Evolutionary conservation across 306 rosid species (phyloP).

Genomic region (Leucaena leucocephala): DNA sequence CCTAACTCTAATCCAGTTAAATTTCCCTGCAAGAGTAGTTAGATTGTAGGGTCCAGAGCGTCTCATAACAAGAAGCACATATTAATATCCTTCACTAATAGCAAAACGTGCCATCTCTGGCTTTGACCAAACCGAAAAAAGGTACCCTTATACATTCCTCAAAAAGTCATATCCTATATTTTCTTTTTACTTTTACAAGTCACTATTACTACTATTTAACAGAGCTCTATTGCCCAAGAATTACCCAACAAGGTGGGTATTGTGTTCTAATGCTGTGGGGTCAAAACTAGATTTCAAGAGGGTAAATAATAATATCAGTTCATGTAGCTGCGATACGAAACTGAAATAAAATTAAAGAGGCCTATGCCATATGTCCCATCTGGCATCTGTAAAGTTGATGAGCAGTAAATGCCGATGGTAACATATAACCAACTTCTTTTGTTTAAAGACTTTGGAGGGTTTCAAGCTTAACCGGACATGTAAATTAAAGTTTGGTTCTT

Average conservation of each 20-base stretch:
- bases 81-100: background rate
- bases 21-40: background rate
- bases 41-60: background rate
- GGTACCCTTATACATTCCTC: background rate
- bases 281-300: background rate
- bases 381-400: background rate
- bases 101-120: background rate
- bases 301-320: background rate
- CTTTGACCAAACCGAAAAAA: background rate
- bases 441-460: background rate
- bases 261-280: constrained; percentile 9
- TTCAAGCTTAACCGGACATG: background rate
- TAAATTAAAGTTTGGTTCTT: background rate
- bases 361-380: background rate
- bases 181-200: background rate
- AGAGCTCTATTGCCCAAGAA: background rate
- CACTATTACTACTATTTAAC: background rate
- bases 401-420: background rate
- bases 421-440: constrained; percentile 5
- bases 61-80: background rate
- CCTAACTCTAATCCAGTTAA: background rate
- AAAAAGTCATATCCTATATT: background rate
- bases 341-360: background rate
- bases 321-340: background rate
- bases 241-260: background rate